Percentiles rank a stretch among this genome's conserved stretches.
phyloP scores from a whole-genome alignment of 768 basidiomycete species.

The Lactifluus hygrophoroides region DNA sequence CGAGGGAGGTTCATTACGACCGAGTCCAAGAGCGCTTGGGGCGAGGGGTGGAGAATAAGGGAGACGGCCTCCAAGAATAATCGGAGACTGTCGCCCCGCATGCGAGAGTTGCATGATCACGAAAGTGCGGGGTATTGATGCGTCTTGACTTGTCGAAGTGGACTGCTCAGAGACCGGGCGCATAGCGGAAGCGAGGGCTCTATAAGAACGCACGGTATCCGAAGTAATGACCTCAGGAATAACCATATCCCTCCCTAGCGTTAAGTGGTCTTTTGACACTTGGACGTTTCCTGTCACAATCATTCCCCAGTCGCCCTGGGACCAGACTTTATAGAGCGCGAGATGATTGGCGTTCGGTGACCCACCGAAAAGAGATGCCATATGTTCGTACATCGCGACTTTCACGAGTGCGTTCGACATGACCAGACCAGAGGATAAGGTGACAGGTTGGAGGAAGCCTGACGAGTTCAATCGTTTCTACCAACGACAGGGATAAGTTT shows the following conservation, averaged over 20 bases:
- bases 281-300: constrained; percentile 82
- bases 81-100: constrained; percentile 72
- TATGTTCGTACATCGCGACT: constrained; percentile 89
- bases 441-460: not conserved
- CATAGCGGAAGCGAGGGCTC: constrained; percentile 41
- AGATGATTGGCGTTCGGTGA: constrained; percentile 60
- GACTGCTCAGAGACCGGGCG: constrained; percentile 28
- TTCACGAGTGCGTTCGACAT: constrained; percentile 29
- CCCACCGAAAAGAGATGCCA: constrained; percentile 57
- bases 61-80: constrained; percentile 58
- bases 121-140: constrained; percentile 6
- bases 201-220: constrained; percentile 42
- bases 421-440: constrained; percentile 13
- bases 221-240: constrained; percentile 40
- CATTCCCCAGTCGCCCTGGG: constrained; percentile 75
- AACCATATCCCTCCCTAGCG: constrained; percentile 65
- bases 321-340: constrained; percentile 68
- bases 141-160: not conserved
- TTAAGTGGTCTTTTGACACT: constrained; percentile 51
- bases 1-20: constrained; percentile 21
- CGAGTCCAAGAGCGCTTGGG: constrained; percentile 55
- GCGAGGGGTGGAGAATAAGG: constrained; percentile 56
- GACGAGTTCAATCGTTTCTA: not conserved
- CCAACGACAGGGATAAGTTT: not conserved
- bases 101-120: constrained; percentile 78